phyloP scores from a whole-genome alignment of 331 rosid genomes.

The Quercus lobata region DNA sequence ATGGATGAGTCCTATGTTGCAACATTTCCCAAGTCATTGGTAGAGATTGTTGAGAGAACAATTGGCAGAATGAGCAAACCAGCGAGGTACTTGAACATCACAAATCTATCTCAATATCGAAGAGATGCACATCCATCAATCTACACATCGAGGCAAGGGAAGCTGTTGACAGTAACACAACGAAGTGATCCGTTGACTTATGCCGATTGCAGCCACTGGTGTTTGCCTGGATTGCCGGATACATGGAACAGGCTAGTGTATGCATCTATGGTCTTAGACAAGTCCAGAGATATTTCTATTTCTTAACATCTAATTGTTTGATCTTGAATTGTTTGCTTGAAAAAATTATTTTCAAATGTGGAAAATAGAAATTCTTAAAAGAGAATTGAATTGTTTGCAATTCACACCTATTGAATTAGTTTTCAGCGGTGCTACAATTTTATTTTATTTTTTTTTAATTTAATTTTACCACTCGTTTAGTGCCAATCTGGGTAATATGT shows the following conservation, averaged over 20 bases:
- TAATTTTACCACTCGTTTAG: too few relatives aligned
- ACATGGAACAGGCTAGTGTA: constrained; percentile 40
- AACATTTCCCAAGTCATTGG: constrained; percentile 6
- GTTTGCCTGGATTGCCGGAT: constrained; percentile 51
- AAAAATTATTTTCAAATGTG: too few relatives aligned
- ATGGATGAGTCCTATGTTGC: constrained; percentile 13
- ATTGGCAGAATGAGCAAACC: constrained; percentile 25
- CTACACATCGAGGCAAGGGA: constrained; percentile 11
- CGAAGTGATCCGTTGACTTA: not conserved
- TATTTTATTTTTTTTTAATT: too few relatives aligned
- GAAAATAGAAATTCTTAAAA: too few relatives aligned
- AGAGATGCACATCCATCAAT: constrained; percentile 36
- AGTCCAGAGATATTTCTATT: constrained; percentile 1
- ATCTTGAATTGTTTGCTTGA: too few relatives aligned
- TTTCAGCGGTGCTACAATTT: too few relatives aligned
- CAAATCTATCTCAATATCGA: constrained; percentile 26
- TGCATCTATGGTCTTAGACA: constrained; percentile 8
- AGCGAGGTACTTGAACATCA: constrained; percentile 41
- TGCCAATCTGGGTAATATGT: too few relatives aligned
- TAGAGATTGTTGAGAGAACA: constrained; percentile 22
- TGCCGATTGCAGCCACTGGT: constrained; percentile 51
- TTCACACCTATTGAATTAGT: too few relatives aligned
- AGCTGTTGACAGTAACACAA: not conserved
- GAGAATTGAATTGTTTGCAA: too few relatives aligned
- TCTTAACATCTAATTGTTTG: constrained; percentile 1